These are phyloP conservation scores for Euphorbia peplus DNA, from an alignment of 345 rosid genomes.

Conservation along the genomic window DNA sequence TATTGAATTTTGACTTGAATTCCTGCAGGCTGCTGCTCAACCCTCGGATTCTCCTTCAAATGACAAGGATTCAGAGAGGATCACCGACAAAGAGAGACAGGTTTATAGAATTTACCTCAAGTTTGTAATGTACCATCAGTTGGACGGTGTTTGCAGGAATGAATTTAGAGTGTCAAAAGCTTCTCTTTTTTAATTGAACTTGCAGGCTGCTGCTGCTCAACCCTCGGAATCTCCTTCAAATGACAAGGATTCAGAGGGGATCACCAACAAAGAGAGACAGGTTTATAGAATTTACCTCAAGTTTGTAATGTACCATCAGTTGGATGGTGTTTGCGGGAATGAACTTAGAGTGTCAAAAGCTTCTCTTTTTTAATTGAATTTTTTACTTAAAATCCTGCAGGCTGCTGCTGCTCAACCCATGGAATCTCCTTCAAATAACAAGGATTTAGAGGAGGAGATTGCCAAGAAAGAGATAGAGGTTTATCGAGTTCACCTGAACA, in stretches of 20 bases:
- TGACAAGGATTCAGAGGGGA: slow-evolving; percentile 50
- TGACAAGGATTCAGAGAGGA: slow-evolving; percentile 50
- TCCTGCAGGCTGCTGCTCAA: slow-evolving; percentile 37
- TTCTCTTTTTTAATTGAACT: background rate
- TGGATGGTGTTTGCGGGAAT: no score
- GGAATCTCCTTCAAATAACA: slow-evolving; percentile 48
- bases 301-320: background rate
- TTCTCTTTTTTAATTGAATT: background rate
- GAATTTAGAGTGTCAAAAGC: no score
- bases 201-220: slow-evolving; percentile 39
- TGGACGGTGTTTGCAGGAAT: no score
- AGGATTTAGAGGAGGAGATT: slow-evolving; percentile 45
- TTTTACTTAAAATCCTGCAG: no score
- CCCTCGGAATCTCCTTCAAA: slow-evolving; percentile 52
- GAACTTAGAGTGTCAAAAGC: no score
- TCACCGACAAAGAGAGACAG: slow-evolving; percentile 60
- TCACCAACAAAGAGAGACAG: slow-evolving; percentile 61
- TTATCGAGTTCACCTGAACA: no score
- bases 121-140: background rate
- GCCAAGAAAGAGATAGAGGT: slow-evolving; percentile 66
- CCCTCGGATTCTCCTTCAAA: slow-evolving; percentile 52
- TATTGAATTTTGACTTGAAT: slow-evolving; percentile 13
- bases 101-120: no score
- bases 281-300: no score
- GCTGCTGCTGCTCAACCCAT: slow-evolving; percentile 36